Percentiles rank a stretch among this genome's conserved stretches.
Evolutionary conservation across 768 basidiomycete species (phyloP).

Genomic region (Pulveroboletus sp.): DNA sequence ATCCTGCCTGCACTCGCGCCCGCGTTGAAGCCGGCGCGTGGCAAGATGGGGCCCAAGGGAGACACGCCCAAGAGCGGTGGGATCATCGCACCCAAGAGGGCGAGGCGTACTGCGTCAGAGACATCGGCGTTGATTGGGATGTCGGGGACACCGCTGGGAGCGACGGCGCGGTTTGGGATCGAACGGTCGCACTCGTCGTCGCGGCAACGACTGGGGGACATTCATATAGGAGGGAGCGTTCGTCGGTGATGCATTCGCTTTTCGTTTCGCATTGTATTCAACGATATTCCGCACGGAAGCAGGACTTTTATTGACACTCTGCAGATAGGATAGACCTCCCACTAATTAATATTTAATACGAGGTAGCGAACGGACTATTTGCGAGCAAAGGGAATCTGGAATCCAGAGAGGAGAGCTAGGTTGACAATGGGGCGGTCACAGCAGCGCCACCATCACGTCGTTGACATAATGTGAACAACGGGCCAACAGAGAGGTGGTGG

Average conservation of each 20-base stretch:
- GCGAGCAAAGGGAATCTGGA: conserved; percentile 83
- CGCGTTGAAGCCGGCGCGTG: conserved; percentile 52
- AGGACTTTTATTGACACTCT: conserved; percentile 29
- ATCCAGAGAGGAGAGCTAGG: conserved; percentile 82
- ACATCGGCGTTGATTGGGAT: conserved; percentile 39
- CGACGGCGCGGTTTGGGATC: conserved; percentile 29
- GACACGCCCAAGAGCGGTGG: conserved; percentile 37
- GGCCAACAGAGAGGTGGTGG: too few species aligned
- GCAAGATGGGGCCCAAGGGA: conserved; percentile 30
- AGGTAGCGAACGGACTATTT: conserved; percentile 23
- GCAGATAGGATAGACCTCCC: conserved; percentile 22
- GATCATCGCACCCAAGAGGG: conserved; percentile 57
- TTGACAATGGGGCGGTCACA: too few species aligned
- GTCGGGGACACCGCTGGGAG: conserved; percentile 19
- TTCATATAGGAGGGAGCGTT: conserved; percentile 33
- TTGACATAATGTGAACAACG: too few species aligned
- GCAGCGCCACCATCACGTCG: too few species aligned
- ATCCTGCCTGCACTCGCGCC: conserved; percentile 76
- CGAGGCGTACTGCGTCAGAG: conserved; percentile 70
- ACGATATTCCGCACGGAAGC: conserved; percentile 17
- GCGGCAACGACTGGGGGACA: conserved; percentile 58
- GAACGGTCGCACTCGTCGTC: conserved; percentile 38
- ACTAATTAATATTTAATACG: conserved; percentile 26
- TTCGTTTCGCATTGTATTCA: conserved; percentile 16
- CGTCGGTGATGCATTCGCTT: conserved; percentile 24